These are phyloP conservation scores for Tephrocybe rancida DNA, from an alignment of 768 basidiomycete species.

Conservation along the genomic window DNA sequence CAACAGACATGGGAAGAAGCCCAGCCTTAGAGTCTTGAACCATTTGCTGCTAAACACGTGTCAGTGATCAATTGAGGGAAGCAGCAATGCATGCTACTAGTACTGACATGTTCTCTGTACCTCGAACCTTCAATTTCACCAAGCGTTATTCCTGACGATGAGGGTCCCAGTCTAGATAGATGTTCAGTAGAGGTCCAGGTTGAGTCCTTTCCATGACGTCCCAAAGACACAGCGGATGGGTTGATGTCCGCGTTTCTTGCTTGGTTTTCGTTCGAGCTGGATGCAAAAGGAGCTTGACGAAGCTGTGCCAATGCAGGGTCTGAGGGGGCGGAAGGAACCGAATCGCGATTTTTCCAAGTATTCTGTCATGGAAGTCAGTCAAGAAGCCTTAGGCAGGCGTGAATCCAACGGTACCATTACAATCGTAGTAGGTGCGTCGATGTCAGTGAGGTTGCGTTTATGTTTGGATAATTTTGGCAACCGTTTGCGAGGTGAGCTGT, in stretches of 20 bases:
- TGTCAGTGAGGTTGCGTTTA: conserved; percentile 39
- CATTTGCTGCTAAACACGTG: too few relatives aligned
- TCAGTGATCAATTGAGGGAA: too few relatives aligned
- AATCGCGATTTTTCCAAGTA: background rate
- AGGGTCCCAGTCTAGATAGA: conserved; percentile 12
- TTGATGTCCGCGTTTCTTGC: conserved; percentile 1
- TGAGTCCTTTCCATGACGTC: conserved; percentile 22
- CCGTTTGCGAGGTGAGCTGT: conserved; percentile 27
- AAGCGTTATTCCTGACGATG: background rate
- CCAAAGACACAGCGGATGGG: conserved; percentile 12
- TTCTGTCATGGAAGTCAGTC: conserved; percentile 2
- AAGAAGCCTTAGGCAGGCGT: background rate
- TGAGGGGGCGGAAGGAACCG: background rate
- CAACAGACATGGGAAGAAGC: background rate
- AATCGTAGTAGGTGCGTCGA: conserved; percentile 22
- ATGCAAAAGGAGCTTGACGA: conserved; percentile 6
- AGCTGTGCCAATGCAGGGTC: conserved; percentile 1
- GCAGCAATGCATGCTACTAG: too few relatives aligned
- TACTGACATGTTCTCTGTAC: conserved; percentile 1
- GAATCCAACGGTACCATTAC: background rate
- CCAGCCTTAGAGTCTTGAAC: too few relatives aligned
- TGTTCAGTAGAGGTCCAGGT: conserved; percentile 12
- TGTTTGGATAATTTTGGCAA: conserved; percentile 20
- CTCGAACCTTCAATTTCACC: background rate
- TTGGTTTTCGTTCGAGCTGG: conserved; percentile 12